These are phyloP conservation scores for Cyberlindnera veronae DNA, from an alignment of 805 yeast genomes.

Conservation along the genomic window DNA sequence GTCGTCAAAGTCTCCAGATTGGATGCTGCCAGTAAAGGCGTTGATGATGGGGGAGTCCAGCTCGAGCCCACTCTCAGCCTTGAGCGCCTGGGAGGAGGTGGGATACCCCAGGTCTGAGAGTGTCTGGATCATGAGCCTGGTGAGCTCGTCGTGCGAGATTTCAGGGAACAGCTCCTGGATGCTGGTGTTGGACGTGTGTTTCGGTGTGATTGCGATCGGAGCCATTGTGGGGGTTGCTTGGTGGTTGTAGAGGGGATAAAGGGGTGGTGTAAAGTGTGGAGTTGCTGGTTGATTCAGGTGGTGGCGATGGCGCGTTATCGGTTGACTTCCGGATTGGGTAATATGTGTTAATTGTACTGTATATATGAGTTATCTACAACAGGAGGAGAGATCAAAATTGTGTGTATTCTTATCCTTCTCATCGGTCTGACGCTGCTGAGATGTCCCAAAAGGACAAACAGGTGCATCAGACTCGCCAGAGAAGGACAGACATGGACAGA, in stretches of 20 bases:
- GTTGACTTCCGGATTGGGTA: constrained; percentile 6
- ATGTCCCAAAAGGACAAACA: too few species aligned
- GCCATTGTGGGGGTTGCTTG: not conserved
- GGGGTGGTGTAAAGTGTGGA: too few species aligned
- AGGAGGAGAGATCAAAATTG: too few species aligned
- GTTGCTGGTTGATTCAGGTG: not conserved
- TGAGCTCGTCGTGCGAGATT: constrained; percentile 34
- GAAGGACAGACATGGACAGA: too few species aligned
- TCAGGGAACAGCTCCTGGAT: constrained; percentile 24
- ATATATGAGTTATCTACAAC: too few species aligned
- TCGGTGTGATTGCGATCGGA: not conserved
- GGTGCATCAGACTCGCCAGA: too few species aligned
- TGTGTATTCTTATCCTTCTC: too few species aligned
- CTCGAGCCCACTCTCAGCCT: constrained; percentile 38
- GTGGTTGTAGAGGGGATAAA: not conserved
- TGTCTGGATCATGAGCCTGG: constrained; percentile 48
- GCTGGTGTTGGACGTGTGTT: not conserved
- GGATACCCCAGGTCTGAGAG: constrained; percentile 47
- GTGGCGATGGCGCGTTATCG: not conserved
- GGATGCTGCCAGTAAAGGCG: constrained; percentile 35
- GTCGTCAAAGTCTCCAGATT: constrained; percentile 39
- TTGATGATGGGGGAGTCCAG: constrained; percentile 42
- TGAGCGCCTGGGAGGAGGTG: constrained; percentile 36
- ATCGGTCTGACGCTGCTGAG: too few species aligned
- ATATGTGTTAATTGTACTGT: not conserved